phyloP scores from a whole-genome alignment of 176 grass and related monocot species.

The Oryza meridionalis region DNA sequence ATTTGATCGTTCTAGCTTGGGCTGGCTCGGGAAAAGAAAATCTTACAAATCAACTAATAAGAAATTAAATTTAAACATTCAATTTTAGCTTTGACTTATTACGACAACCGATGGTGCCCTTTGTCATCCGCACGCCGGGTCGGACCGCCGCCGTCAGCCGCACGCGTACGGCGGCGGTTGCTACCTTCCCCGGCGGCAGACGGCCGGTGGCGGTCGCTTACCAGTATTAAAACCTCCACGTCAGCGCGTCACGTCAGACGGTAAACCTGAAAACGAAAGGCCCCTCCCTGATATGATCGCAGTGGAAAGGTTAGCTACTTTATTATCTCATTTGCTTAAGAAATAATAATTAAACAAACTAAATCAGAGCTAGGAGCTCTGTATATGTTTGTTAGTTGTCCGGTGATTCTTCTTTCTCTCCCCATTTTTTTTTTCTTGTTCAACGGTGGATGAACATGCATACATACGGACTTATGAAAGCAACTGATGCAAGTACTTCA shows the following conservation, averaged over 20 bases:
- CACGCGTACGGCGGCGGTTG: slow-evolving; percentile 15
- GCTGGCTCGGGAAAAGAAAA: too few species aligned
- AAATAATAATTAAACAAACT: not conserved
- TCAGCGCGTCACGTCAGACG: slow-evolving; percentile 16
- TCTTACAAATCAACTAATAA: too few species aligned
- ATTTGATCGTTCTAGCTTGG: too few species aligned
- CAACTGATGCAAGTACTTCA: not conserved
- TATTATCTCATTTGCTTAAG: too few species aligned
- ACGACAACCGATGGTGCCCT: not conserved
- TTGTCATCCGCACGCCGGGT: not conserved
- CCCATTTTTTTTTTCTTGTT: not conserved
- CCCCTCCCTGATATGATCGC: not conserved
- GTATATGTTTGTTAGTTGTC: not conserved
- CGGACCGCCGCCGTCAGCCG: slow-evolving; percentile 19
- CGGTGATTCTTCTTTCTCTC: not conserved
- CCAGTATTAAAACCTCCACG: slow-evolving; percentile 33
- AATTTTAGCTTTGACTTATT: too few species aligned
- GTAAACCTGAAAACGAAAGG: not conserved
- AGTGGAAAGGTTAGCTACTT: not conserved
- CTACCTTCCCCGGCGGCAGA: slow-evolving; percentile 1
- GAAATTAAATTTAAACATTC: too few species aligned
- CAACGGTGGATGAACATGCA: not conserved
- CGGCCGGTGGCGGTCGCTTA: slow-evolving; percentile 34
- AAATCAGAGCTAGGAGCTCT: not conserved
- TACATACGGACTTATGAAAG: not conserved